Evolutionary conservation across 768 basidiomycete genomes (phyloP), one percentile per base, ranked within the genome.

Genomic region (Collybiopsis confluens): DNA sequence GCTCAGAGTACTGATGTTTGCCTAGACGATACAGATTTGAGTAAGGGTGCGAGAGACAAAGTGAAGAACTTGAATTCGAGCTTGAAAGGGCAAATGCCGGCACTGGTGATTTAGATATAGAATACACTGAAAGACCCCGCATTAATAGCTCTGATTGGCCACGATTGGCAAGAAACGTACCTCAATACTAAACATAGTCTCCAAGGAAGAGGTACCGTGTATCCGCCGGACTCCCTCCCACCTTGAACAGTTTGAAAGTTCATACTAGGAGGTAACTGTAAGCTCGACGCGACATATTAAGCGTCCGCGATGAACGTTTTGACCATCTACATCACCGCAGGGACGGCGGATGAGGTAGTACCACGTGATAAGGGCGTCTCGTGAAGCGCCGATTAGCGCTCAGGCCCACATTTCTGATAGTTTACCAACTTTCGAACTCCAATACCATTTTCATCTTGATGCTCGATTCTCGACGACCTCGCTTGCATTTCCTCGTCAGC

Each of bases 41-140:
- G 15, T 13, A 21, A 23, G 21, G 35, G 35, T 28, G 18, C 28
- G 16, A 45, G 21, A 58, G n/a, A 45, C 37, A 8, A 37, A 50
- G 20, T 48, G 18, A 54, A 18, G 9, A 38, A 73, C 91, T 64
- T 65, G 93, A 95, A 97, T 76, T 98, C 96, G 24, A 97, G 86
- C 71, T 97, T 98, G 80, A 98, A 98, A 33, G 95, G 96, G 98
- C 68, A 98, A 73, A 73, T 98, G 97, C 45, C 97, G 86, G 68
- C 97, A 99, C 75, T 99, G 97, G 70, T 99, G 97, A 64, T 99
- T 99, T 45, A 99, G 80, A 69, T 99, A 99, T 43, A 98, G 75
- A 18, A 98, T 96, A 67, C 96, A 98, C 95, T 98, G 68, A 64
- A 63, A 49, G 35, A 21, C n/a, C n/a, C 26, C n/a, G n/a, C 7